Conservation (phyloP, 345 rosid species). For the Murraya koenigii region DNA sequence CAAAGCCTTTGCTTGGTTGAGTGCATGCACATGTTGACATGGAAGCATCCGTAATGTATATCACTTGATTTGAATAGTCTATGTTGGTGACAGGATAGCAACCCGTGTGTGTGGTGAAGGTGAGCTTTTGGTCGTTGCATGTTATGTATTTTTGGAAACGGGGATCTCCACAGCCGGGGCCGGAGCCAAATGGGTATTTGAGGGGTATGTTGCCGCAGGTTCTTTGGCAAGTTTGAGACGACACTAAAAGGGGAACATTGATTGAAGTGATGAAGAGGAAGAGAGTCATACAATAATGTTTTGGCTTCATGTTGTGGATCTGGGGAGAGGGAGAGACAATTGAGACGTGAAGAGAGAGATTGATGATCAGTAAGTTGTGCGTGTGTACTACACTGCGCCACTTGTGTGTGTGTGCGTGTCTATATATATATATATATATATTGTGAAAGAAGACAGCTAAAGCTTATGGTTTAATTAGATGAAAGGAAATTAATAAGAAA, state of each 20-base stretch:
- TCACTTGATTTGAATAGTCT: slow-evolving; percentile 57
- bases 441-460: neutral
- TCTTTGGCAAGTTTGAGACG: slow-evolving; percentile 63
- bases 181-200: slow-evolving; percentile 77
- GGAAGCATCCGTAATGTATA: slow-evolving; percentile 68
- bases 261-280: slow-evolving; percentile 18
- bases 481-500: neutral
- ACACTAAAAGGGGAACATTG: slow-evolving; percentile 31
- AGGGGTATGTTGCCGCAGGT: slow-evolving; percentile 60
- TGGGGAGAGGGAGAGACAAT: neutral
- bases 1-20: slow-evolving; percentile 77
- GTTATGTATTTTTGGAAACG: slow-evolving; percentile 64
- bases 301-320: slow-evolving; percentile 26
- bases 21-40: slow-evolving; percentile 89
- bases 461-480: neutral
- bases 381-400: no score
- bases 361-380: neutral
- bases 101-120: slow-evolving; percentile 77
- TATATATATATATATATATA: neutral
- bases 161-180: slow-evolving; percentile 84
- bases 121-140: slow-evolving; percentile 52
- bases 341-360: neutral
- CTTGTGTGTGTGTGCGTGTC: neutral
- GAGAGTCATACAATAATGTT: slow-evolving; percentile 2
- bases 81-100: slow-evolving; percentile 63